Evolutionary conservation across 2,329 filamentous ascomycete genomes (phyloP).

Genomic region (Westerdykella sp.): DNA sequence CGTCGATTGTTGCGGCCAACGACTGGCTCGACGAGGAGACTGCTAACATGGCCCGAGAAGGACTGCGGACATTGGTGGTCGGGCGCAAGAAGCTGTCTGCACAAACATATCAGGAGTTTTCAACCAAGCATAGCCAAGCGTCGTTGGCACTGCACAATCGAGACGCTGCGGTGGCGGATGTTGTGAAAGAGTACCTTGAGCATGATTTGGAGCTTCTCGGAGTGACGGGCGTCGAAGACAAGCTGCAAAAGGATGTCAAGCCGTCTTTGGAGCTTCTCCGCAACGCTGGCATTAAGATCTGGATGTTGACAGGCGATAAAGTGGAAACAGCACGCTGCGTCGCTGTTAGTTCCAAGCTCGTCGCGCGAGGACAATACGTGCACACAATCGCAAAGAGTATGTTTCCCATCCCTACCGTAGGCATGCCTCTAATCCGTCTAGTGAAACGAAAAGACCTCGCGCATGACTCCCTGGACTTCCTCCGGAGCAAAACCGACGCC

Average conservation of each 20-base stretch:
- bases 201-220: conserved; percentile 84
- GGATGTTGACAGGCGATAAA: conserved; percentile 99
- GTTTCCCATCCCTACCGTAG: conserved; percentile 3
- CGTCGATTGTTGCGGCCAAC: conserved; percentile 87
- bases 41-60: conserved; percentile 98
- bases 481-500: conserved; percentile 76
- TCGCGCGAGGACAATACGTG: conserved; percentile 89
- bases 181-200: conserved; percentile 77
- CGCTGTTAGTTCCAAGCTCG: conserved; percentile 88
- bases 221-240: conserved; percentile 97
- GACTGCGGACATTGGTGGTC: conserved; percentile 85
- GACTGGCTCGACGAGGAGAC: conserved; percentile 99
- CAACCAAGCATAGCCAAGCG: conserved; percentile 67
- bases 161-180: conserved; percentile 72
- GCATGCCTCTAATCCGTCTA: conserved; percentile 13
- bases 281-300: conserved; percentile 97
- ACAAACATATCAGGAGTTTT: conserved; percentile 77
- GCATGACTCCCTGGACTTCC: conserved; percentile 80
- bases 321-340: conserved; percentile 96
- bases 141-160: conserved; percentile 73
- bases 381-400: conserved; percentile 74
- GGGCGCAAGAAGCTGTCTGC: conserved; percentile 80
- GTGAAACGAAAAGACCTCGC: conserved; percentile 76
- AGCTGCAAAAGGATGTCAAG: conserved; percentile 91
- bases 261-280: conserved; percentile 88